Percentiles rank a stretch among this genome's conserved stretches.
Conservation (phyloP, 176 grass and related monocot genomes). For the Elymus sibiricus region DNA sequence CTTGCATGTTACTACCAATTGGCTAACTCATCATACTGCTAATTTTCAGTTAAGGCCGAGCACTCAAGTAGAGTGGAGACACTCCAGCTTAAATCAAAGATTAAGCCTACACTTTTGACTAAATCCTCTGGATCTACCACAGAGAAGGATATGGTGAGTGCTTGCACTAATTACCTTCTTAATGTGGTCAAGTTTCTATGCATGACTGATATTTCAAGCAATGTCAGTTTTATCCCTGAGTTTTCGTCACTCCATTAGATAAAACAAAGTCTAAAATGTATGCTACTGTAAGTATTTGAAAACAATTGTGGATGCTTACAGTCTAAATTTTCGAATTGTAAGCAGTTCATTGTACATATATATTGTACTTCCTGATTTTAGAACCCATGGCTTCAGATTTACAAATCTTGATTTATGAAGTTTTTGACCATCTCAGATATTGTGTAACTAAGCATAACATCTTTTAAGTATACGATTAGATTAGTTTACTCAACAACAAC, state of each 20-base stretch:
- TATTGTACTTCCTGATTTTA: not conserved
- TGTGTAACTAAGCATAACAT: not conserved
- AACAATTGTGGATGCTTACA: not conserved
- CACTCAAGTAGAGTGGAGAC: conserved; percentile 20
- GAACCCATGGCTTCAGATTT: not conserved
- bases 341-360: not conserved
- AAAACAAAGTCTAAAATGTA: not conserved
- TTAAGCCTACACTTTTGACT: conserved; percentile 7
- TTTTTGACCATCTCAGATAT: not conserved
- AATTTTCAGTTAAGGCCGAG: conserved; percentile 42
- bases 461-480: not conserved
- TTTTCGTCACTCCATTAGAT: not conserved
- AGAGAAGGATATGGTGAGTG: conserved; percentile 48
- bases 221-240: not conserved
- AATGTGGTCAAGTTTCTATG: not conserved
- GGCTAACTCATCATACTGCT: not conserved
- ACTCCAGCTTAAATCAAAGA: conserved; percentile 36
- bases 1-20: not conserved
- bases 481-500: not conserved
- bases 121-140: conserved; percentile 42
- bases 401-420: not conserved
- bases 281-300: not conserved
- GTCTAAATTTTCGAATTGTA: not conserved
- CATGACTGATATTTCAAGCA: not conserved
- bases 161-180: not conserved